Evolutionary conservation across 768 basidiomycete genomes (phyloP).

Genomic region (Lepiota subincarnata): DNA sequence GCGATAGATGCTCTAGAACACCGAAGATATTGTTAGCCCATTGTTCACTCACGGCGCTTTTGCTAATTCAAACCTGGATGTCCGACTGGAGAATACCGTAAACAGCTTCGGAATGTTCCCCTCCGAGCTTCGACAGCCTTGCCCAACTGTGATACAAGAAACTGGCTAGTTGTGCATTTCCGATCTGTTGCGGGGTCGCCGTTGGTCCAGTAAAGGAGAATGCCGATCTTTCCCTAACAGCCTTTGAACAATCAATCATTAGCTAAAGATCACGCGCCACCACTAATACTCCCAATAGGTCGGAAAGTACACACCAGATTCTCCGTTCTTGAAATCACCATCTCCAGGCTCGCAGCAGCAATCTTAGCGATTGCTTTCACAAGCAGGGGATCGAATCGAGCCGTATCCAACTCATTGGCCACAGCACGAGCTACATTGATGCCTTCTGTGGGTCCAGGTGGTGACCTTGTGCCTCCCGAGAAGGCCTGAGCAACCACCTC

Average conservation of each 20-base stretch:
- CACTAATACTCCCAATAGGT: too few relatives aligned
- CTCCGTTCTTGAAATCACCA: constrained; percentile 60
- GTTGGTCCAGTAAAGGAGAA: constrained; percentile 69
- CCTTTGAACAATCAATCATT: constrained; percentile 35
- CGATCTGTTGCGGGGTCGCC: constrained; percentile 72
- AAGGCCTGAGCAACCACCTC: constrained; percentile 80
- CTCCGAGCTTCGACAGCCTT: constrained; percentile 59
- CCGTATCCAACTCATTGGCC: constrained; percentile 90
- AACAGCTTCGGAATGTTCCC: constrained; percentile 64
- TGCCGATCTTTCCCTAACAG: constrained; percentile 74
- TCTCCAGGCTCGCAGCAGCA: constrained; percentile 65
- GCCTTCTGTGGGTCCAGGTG: constrained; percentile 76
- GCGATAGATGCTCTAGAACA: constrained; percentile 42
- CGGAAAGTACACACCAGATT: constrained; percentile 49
- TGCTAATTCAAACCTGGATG: constrained; percentile 47
- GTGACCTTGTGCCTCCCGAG: constrained; percentile 61
- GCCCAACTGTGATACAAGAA: constrained; percentile 77
- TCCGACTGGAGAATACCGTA: constrained; percentile 49
- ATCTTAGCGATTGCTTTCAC: constrained; percentile 76
- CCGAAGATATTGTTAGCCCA: not conserved
- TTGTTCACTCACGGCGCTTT: not conserved
- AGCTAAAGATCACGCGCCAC: not conserved
- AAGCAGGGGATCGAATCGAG: constrained; percentile 88
- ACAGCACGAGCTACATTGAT: constrained; percentile 70
- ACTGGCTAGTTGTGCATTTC: constrained; percentile 76